A percentile compares a stretch with the other conserved stretches of the same genome.
Conservation (phyloP, 139 green algal species). For the Gonium pectorale region DNA sequence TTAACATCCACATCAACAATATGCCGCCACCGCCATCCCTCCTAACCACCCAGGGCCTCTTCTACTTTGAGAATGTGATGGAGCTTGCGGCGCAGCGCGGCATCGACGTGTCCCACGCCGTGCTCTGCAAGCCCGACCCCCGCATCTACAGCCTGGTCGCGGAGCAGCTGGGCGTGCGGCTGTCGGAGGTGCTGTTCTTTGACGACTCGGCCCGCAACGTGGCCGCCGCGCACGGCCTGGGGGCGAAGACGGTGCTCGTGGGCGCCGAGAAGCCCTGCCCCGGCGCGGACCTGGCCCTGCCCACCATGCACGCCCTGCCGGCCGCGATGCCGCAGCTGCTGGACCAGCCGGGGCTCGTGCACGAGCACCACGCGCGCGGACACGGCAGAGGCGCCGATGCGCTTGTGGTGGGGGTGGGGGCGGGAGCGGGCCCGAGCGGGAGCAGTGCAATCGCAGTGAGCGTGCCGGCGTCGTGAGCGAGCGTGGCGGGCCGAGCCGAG, state of each 20-base stretch:
- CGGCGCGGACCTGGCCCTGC: conserved; percentile 41
- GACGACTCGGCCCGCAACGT: conserved; percentile 87
- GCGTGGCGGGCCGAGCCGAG: no score
- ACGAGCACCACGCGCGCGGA: conserved; percentile 7
- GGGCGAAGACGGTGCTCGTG: conserved; percentile 71
- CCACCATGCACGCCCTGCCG: conserved; percentile 45
- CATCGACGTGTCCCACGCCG: conserved; percentile 51
- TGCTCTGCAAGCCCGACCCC: conserved; percentile 84
- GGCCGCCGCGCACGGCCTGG: conserved; percentile 68
- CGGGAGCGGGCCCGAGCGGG: neutral
- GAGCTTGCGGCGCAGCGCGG: conserved; percentile 50
- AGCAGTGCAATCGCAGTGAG: neutral
- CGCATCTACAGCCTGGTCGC: conserved; percentile 72
- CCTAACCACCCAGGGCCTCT: conserved; percentile 79
- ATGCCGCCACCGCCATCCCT: no score
- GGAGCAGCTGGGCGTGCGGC: conserved; percentile 51
- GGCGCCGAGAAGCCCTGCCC: neutral
- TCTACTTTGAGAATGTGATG: conserved; percentile 83
- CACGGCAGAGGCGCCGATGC: neutral
- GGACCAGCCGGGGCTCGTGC: conserved; percentile 43
- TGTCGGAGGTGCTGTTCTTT: conserved; percentile 73
- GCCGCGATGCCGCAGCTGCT: conserved; percentile 51
- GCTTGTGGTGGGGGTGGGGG: neutral
- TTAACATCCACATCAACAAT: no score
- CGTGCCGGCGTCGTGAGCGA: conserved; percentile 5